Conservation (phyloP, 1,139 yeast genomes). For the Yamadazyma triangularis region DNA sequence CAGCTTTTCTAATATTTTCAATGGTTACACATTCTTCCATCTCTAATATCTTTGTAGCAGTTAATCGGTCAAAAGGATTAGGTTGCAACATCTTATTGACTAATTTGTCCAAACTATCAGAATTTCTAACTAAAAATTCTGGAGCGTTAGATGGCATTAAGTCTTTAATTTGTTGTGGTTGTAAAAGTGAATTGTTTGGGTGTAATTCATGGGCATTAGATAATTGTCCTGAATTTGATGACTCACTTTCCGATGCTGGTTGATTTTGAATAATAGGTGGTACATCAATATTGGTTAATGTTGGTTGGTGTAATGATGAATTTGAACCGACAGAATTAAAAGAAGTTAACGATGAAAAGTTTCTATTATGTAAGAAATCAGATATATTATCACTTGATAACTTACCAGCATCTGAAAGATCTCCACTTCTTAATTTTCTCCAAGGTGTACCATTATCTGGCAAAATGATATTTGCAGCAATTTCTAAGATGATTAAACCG, state of each 20-base stretch:
- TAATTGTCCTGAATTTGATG: constrained; percentile 5
- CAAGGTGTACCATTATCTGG: constrained; percentile 98
- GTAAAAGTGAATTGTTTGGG: background rate
- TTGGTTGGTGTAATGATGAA: constrained; percentile 7
- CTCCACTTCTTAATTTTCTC: constrained; percentile 95
- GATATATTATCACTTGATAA: constrained; percentile 55
- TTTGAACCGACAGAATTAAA: constrained; percentile 20
- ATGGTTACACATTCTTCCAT: constrained; percentile 74
- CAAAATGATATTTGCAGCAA: constrained; percentile 89
- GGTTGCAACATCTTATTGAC: constrained; percentile 92
- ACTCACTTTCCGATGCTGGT: background rate
- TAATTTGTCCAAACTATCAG: constrained; percentile 67
- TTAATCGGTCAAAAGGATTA: constrained; percentile 76
- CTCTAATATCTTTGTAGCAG: constrained; percentile 63
- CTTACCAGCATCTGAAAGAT: constrained; percentile 90
- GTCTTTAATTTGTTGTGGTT: constrained; percentile 15
- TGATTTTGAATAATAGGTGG: background rate
- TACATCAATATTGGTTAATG: constrained; percentile 3
- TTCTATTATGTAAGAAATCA: constrained; percentile 40
- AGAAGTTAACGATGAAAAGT: constrained; percentile 33
- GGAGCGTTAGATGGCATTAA: constrained; percentile 80
- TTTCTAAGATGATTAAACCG: constrained; percentile 88
- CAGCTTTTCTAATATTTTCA: constrained; percentile 81
- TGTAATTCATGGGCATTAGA: background rate
- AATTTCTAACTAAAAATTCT: constrained; percentile 68